These are phyloP conservation scores for Dipodascopsis uninucleata DNA, from an alignment of 805 yeast species.

Conservation along the genomic window DNA sequence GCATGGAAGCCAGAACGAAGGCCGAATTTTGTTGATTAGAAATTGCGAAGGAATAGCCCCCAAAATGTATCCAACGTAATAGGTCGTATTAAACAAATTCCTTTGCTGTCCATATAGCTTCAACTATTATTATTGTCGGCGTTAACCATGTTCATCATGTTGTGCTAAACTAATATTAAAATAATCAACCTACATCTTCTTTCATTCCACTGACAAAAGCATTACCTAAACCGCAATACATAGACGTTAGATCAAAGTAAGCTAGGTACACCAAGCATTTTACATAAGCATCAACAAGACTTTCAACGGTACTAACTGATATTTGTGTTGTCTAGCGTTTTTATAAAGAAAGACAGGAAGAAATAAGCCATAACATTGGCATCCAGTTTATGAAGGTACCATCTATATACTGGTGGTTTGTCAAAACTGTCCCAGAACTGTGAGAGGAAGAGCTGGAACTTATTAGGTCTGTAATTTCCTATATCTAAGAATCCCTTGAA, in stretches of 20 bases:
- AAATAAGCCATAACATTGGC: slow-evolving; percentile 8
- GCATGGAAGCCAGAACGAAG: slow-evolving; percentile 44
- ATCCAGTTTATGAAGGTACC: slow-evolving; percentile 8
- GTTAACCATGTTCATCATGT: neutral
- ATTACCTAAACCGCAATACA: slow-evolving; percentile 28
- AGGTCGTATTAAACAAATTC: slow-evolving; percentile 28
- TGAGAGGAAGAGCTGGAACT: slow-evolving; percentile 3
- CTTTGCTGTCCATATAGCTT: slow-evolving; percentile 28
- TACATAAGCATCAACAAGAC: too few species aligned
- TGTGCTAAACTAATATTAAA: neutral
- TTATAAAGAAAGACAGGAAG: slow-evolving; percentile 11
- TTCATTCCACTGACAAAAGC: slow-evolving; percentile 45
- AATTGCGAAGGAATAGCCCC: slow-evolving; percentile 37
- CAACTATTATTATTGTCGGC: slow-evolving; percentile 8
- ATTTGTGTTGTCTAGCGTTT: slow-evolving; percentile 9
- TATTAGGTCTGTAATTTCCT: neutral
- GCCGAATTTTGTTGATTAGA: slow-evolving; percentile 30
- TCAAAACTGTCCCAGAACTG: slow-evolving; percentile 15
- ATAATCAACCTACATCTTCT: slow-evolving; percentile 30
- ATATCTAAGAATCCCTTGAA: neutral
- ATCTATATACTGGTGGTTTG: slow-evolving; percentile 10
- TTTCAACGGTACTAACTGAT: slow-evolving; percentile 3
- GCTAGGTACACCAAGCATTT: too few species aligned
- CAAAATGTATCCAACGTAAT: slow-evolving; percentile 33
- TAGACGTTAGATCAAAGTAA: neutral